Conservation (phyloP, 2,329 filamentous ascomycete species). For the Fusarium proliferatum region DNA sequence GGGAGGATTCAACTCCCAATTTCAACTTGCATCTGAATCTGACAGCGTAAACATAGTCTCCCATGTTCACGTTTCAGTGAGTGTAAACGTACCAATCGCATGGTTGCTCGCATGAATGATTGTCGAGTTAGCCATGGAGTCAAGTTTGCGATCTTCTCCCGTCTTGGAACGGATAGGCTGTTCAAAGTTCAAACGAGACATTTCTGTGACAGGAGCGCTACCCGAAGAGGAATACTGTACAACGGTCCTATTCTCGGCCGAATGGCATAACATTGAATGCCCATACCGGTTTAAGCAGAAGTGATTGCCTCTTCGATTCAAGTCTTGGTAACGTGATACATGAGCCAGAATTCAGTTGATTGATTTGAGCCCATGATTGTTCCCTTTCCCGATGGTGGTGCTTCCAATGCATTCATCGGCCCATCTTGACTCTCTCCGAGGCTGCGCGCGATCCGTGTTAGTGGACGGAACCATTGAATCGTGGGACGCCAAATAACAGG, state of each 20-base stretch:
- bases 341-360: not conserved
- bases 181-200: slow-evolving; percentile 7
- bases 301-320: not conserved
- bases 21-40: slow-evolving; percentile 13
- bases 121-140: slow-evolving; percentile 21
- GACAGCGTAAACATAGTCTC: slow-evolving; percentile 8
- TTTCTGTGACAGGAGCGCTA: slow-evolving; percentile 14
- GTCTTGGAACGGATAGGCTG: not conserved
- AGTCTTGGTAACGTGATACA: not conserved
- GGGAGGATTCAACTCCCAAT: slow-evolving; percentile 21
- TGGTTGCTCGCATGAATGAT: slow-evolving; percentile 21
- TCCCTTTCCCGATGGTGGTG: not conserved
- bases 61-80: slow-evolving; percentile 7
- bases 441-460: slow-evolving; percentile 17
- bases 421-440: slow-evolving; percentile 8
- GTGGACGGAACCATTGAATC: slow-evolving; percentile 12
- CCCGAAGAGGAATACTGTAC: slow-evolving; percentile 24
- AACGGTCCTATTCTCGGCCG: slow-evolving; percentile 41
- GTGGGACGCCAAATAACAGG: slow-evolving; percentile 14
- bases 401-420: not conserved
- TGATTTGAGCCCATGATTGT: not conserved
- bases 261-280: slow-evolving; percentile 6
- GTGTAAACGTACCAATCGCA: slow-evolving; percentile 10
- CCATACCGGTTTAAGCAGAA: slow-evolving; percentile 3
- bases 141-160: slow-evolving; percentile 5